Conservation (phyloP, 345 rosid genomes). For the Lumnitzera littorea region DNA sequence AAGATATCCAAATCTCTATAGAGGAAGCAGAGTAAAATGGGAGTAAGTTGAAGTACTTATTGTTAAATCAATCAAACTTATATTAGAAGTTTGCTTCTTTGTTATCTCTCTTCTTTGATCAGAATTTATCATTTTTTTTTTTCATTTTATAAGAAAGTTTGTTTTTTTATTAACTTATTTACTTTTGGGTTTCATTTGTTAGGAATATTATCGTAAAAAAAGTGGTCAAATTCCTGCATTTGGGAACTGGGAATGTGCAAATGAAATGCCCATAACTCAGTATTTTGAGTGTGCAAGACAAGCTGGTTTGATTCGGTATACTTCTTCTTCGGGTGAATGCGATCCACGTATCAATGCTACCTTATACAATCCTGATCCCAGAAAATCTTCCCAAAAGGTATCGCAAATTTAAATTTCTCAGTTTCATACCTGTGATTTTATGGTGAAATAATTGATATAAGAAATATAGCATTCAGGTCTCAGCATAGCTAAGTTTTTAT, state of each 20-base stretch:
- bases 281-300: constrained; percentile 88
- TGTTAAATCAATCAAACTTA: too few species aligned
- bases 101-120: too few species aligned
- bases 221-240: constrained; percentile 87
- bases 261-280: constrained; percentile 85
- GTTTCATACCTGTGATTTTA: too few species aligned
- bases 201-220: constrained; percentile 36
- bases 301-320: constrained; percentile 67
- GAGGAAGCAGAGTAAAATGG: too few species aligned
- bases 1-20: too few species aligned
- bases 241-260: constrained; percentile 86
- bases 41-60: too few species aligned
- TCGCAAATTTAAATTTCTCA: too few species aligned
- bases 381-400: constrained; percentile 32
- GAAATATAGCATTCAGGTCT: too few species aligned
- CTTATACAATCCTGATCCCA: constrained; percentile 23
- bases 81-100: too few species aligned
- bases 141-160: neutral
- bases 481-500: too few species aligned
- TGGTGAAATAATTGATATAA: too few species aligned
- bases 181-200: neutral
- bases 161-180: neutral
- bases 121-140: too few species aligned
- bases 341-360: constrained; percentile 11
- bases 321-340: constrained; percentile 63